Percentiles rank a stretch among this genome's conserved stretches.
Evolutionary conservation across 1,284 basidiomycete genomes (phyloP).

Genomic region (Lentinula novae-zelandiae): DNA sequence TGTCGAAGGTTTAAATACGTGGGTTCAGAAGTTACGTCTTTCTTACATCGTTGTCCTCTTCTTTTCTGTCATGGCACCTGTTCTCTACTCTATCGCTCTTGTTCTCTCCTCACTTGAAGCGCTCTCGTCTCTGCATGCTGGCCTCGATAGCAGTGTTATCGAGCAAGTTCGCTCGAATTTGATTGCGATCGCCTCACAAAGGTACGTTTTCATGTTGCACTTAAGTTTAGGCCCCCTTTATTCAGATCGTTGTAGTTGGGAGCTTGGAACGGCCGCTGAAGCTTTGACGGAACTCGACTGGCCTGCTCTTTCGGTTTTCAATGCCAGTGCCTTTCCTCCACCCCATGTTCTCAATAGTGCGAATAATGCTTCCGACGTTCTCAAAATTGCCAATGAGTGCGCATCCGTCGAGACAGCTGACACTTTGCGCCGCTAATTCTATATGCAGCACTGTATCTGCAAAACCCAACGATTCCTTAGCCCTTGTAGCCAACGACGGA

Average conservation of each 20-base stretch:
- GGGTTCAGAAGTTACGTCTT: not conserved
- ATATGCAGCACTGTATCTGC: constrained; percentile 30
- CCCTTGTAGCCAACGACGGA: constrained; percentile 42
- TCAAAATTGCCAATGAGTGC: constrained; percentile 37
- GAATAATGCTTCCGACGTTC: constrained; percentile 34
- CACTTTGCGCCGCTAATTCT: not conserved
- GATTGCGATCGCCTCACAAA: constrained; percentile 19
- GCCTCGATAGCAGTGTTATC: constrained; percentile 23
- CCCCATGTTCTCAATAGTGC: constrained; percentile 27
- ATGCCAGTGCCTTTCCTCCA: constrained; percentile 30
- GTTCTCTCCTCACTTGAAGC: not conserved
- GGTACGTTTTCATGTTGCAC: not conserved
- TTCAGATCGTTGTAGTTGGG: constrained; percentile 44
- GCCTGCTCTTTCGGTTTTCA: constrained; percentile 55
- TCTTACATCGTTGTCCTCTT: not conserved
- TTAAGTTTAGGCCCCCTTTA: not conserved
- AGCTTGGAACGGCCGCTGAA: constrained; percentile 63
- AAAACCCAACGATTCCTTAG: constrained; percentile 30
- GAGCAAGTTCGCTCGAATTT: constrained; percentile 24
- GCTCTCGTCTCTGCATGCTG: constrained; percentile 6
- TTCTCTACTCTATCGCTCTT: not conserved
- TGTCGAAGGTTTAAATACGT: not conserved
- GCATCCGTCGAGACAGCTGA: constrained; percentile 1
- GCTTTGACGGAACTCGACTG: constrained; percentile 61
- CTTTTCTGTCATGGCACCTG: not conserved